Percentiles rank a stretch among this genome's conserved stretches.
Conservation (phyloP, 306 rosid genomes). For the Rosa rugosa region DNA sequence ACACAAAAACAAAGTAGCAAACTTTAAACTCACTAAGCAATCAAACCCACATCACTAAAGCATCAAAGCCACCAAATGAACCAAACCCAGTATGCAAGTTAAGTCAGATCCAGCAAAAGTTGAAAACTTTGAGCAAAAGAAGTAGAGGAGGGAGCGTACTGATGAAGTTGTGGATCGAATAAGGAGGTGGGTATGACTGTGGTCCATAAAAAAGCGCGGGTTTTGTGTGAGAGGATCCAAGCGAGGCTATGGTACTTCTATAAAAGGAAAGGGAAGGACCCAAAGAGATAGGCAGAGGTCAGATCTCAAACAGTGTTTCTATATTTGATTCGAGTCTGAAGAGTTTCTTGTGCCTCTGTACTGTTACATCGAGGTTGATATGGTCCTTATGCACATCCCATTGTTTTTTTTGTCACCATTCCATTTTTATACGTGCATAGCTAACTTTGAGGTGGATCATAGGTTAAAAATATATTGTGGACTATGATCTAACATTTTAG, state of each 20-base stretch:
- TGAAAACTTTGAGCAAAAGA: neutral
- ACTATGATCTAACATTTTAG: neutral
- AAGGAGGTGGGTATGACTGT: conserved; percentile 5
- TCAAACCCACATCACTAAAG: conserved; percentile 12
- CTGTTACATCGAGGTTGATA: neutral
- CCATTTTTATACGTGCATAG: neutral
- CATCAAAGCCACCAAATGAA: conserved; percentile 16
- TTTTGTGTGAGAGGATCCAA: conserved; percentile 8
- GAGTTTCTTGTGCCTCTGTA: too few relatives aligned
- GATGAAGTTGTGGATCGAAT: conserved; percentile 10
- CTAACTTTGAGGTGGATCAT: neutral
- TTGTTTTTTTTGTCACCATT: neutral
- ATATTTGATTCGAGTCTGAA: neutral
- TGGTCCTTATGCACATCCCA: neutral
- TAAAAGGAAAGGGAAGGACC: neutral
- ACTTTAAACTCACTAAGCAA: neutral
- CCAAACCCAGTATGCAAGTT: conserved; percentile 20
- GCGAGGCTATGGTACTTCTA: neutral
- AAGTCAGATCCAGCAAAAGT: conserved; percentile 33
- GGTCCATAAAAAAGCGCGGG: neutral
- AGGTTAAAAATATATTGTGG: neutral
- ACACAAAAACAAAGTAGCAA: neutral
- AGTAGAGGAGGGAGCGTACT: conserved; percentile 22
- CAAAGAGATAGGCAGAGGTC: conserved; percentile 5
- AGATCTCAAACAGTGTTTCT: neutral